These are phyloP conservation scores for Pythium chondricola DNA, from an alignment of 352 stramenopile species.

Conservation along the genomic window DNA sequence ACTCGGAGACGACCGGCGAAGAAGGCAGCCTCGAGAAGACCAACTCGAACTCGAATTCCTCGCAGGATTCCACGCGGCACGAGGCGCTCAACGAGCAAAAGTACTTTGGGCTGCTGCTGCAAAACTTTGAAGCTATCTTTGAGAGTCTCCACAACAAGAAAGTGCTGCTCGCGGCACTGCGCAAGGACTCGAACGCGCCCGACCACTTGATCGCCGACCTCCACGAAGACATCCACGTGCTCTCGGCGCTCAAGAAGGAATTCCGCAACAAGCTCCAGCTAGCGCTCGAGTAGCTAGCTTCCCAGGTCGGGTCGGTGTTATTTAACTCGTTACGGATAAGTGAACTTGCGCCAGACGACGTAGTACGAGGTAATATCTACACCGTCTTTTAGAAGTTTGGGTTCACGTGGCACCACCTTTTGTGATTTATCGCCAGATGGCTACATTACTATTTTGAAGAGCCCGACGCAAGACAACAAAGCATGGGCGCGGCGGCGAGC, in stretches of 20 bases:
- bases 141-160: constrained; percentile 85
- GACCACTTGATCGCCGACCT: constrained; percentile 71
- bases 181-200: constrained; percentile 58
- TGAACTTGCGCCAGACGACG: neutral
- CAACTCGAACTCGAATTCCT: constrained; percentile 35
- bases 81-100: constrained; percentile 72
- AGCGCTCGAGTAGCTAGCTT: constrained; percentile 37
- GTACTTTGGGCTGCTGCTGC: constrained; percentile 71
- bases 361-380: no score
- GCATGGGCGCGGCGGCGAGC: constrained; percentile 47
- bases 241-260: constrained; percentile 73
- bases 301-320: constrained; percentile 9
- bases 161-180: constrained; percentile 58
- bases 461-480: neutral
- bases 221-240: constrained; percentile 75
- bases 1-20: constrained; percentile 77
- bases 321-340: constrained; percentile 15
- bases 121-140: constrained; percentile 83
- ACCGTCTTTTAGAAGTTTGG: neutral
- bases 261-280: constrained; percentile 69
- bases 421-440: neutral
- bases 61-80: constrained; percentile 33
- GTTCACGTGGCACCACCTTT: neutral
- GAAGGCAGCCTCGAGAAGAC: constrained; percentile 50
- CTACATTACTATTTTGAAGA: neutral